Conservation (phyloP, 148 eudicot genomes). For the Silene conica region DNA sequence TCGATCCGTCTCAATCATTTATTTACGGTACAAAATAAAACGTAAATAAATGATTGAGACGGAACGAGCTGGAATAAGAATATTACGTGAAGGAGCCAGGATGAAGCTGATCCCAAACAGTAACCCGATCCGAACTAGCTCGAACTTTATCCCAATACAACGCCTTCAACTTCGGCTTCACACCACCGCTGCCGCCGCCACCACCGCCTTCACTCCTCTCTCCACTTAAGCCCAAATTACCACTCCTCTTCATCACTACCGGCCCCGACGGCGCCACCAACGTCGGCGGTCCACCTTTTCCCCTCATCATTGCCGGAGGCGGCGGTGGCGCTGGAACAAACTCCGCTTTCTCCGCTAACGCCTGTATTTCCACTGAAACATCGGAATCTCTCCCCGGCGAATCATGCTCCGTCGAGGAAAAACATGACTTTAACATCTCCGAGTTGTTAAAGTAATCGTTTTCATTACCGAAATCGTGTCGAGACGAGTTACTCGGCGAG, state of each 20-base stretch:
- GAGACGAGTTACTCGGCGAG: constrained; percentile 37
- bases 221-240: constrained; percentile 18
- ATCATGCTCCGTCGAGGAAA: constrained; percentile 5
- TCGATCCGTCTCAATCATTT: no score
- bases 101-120: constrained; percentile 86
- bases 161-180: constrained; percentile 72
- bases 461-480: constrained; percentile 13
- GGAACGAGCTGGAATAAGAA: not conserved
- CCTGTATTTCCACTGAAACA: constrained; percentile 27
- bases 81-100: constrained; percentile 83
- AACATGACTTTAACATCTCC: constrained; percentile 24
- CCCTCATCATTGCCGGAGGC: constrained; percentile 30
- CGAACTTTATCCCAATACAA: constrained; percentile 93
- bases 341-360: constrained; percentile 20
- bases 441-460: constrained; percentile 17
- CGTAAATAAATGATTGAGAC: not conserved
- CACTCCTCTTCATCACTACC: constrained; percentile 23
- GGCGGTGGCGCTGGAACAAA: constrained; percentile 37
- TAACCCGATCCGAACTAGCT: constrained; percentile 67
- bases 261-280: constrained; percentile 47
- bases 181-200: constrained; percentile 1
- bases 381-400: constrained; percentile 34
- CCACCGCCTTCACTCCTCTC: constrained; percentile 37
- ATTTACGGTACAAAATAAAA: not conserved
- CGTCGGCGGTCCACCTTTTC: constrained; percentile 42